These are phyloP conservation scores for Nemania diffusa DNA, from an alignment of 2,329 filamentous ascomycete genomes.

Conservation along the genomic window DNA sequence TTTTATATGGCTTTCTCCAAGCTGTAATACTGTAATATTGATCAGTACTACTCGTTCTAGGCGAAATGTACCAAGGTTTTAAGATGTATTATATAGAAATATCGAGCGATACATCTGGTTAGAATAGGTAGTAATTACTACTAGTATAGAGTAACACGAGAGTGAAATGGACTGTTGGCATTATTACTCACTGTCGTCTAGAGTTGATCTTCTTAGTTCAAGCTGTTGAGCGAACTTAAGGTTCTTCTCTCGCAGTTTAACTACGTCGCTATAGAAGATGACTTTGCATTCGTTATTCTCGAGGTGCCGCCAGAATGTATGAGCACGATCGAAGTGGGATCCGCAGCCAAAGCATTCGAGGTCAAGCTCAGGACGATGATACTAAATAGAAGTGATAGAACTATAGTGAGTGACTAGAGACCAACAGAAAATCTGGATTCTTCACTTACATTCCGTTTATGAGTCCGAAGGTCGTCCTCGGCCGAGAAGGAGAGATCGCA, in stretches of 20 bases:
- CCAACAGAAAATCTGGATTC: background rate
- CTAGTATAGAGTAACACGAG: no score
- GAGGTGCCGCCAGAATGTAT: conserved; percentile 57
- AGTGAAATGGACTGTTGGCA: no score
- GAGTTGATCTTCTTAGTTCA: conserved; percentile 13
- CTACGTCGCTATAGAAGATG: conserved; percentile 51
- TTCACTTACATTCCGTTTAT: conserved; percentile 36
- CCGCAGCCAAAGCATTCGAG: conserved; percentile 61
- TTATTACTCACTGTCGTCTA: conserved; percentile 28
- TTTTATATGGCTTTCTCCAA: conserved; percentile 23
- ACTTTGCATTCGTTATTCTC: conserved; percentile 54
- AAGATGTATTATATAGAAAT: background rate
- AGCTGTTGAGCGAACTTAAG: conserved; percentile 49
- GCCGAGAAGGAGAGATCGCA: conserved; percentile 34
- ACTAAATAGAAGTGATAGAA: conserved; percentile 41
- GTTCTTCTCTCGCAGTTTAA: conserved; percentile 52
- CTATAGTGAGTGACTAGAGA: conserved; percentile 23
- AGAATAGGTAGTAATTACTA: no score
- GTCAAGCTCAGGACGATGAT: conserved; percentile 54
- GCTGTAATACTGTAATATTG: conserved; percentile 1
- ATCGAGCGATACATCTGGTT: no score
- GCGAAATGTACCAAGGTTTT: background rate
- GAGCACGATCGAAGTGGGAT: conserved; percentile 51
- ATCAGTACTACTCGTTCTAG: background rate
- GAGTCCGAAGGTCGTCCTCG: conserved; percentile 23